These are phyloP conservation scores for Eragrostis curvula DNA, from an alignment of 176 grass and related monocot genomes.

Conservation along the genomic window DNA sequence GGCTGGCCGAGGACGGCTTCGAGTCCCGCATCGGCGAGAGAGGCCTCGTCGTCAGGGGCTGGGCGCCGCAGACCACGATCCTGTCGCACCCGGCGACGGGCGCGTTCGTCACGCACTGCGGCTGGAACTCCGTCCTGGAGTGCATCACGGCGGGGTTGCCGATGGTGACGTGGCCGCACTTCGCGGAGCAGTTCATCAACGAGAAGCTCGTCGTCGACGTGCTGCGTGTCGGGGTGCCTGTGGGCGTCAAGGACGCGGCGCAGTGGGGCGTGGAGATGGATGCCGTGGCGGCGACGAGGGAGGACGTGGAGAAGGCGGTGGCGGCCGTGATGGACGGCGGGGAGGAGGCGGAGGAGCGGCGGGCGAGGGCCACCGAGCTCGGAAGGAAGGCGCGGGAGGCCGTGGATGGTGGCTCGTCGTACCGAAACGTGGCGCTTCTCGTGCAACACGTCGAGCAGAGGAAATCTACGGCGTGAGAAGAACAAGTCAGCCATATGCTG, in stretches of 20 bases:
- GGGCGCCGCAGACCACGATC: conserved; percentile 54
- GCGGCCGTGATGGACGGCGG: conserved; percentile 39
- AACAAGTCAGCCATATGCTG: neutral
- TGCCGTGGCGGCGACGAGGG: conserved; percentile 2
- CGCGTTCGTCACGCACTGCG: conserved; percentile 66
- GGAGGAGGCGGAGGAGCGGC: conserved; percentile 29
- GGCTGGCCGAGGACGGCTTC: conserved; percentile 45
- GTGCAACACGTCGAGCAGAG: conserved; percentile 20
- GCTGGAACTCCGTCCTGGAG: conserved; percentile 62
- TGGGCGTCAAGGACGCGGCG: conserved; percentile 24
- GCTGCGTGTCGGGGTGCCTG: conserved; percentile 14
- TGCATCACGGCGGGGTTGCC: conserved; percentile 30
- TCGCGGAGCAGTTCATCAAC: conserved; percentile 49
- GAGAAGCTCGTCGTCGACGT: conserved; percentile 45
- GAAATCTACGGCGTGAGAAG: neutral
- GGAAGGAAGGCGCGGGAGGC: conserved; percentile 34
- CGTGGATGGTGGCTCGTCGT: conserved; percentile 53
- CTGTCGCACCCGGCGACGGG: conserved; percentile 44
- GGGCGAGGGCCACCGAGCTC: conserved; percentile 31
- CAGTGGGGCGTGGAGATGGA: conserved; percentile 29
- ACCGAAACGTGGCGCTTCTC: conserved; percentile 40
- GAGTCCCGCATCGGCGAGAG: conserved; percentile 46
- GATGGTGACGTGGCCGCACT: conserved; percentile 47
- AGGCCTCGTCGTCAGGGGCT: conserved; percentile 45
- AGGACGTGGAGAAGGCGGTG: conserved; percentile 42